Evolutionary conservation across 2,329 filamentous ascomycete species (phyloP).

Genomic region (Cadophora gregata): DNA sequence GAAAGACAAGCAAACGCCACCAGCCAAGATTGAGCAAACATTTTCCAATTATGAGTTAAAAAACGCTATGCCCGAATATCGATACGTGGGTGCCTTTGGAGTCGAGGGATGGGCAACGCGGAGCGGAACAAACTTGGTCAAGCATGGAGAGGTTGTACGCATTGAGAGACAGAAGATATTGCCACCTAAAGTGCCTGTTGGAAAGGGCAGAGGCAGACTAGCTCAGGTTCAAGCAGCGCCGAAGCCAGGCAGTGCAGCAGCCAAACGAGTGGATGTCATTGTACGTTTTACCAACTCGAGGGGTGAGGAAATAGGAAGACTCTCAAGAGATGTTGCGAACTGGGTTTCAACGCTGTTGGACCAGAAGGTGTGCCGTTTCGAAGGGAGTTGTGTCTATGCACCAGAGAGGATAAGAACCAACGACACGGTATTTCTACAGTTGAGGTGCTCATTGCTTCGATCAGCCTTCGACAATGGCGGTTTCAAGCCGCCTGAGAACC

Average conservation of each 20-base stretch:
- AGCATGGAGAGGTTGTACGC: conserved; percentile 80
- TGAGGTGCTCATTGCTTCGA: conserved; percentile 77
- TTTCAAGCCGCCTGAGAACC: conserved; percentile 71
- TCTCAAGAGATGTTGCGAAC: conserved; percentile 84
- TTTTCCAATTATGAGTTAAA: conserved; percentile 13
- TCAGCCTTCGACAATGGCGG: conserved; percentile 72
- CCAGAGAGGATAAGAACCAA: conserved; percentile 86
- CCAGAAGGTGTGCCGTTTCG: conserved; percentile 85
- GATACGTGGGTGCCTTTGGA: conserved; percentile 92
- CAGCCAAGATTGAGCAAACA: conserved; percentile 40
- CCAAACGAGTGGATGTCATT: conserved; percentile 79
- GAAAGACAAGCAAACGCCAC: conserved; percentile 7
- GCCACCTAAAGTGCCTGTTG: conserved; percentile 54
- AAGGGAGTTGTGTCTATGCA: conserved; percentile 86
- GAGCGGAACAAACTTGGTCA: conserved; percentile 77
- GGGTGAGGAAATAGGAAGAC: conserved; percentile 83
- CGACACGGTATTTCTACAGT: conserved; percentile 91
- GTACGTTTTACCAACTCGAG: conserved; percentile 85
- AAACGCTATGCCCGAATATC: conserved; percentile 53
- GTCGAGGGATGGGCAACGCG: conserved; percentile 90
- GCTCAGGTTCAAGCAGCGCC: conserved; percentile 33
- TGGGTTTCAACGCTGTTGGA: conserved; percentile 95
- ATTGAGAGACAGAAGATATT: conserved; percentile 87
- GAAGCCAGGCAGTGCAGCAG: conserved; percentile 50
- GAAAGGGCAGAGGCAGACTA: conserved; percentile 52